Evolutionary conservation across 495 filamentous ascomycete species (phyloP).

Genomic region (Neurospora intermedia): DNA sequence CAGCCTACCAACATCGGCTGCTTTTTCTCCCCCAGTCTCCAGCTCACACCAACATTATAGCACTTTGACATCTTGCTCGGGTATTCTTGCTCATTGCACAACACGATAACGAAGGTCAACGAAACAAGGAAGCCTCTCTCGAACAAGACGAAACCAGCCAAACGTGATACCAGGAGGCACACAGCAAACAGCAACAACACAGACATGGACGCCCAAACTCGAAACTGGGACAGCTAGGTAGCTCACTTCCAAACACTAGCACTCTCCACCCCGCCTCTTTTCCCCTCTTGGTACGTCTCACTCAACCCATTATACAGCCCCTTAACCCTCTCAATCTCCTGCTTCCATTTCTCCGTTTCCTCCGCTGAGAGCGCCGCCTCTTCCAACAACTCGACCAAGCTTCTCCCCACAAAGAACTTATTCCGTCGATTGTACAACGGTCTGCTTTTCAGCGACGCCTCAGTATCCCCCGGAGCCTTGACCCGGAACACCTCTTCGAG

Average conservation of each 20-base stretch:
- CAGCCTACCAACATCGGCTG: not conserved
- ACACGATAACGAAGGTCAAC: no score
- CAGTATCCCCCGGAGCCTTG: conserved; percentile 14
- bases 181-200: no score
- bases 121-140: no score
- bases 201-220: not conserved
- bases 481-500: conserved; percentile 31
- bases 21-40: not conserved
- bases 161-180: no score
- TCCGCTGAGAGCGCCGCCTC: conserved; percentile 7
- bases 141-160: no score
- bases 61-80: not conserved
- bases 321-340: conserved; percentile 26
- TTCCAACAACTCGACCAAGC: conserved; percentile 20
- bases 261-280: conserved; percentile 21
- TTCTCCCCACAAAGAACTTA: conserved; percentile 31
- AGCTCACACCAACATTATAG: not conserved
- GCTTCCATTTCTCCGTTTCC: conserved; percentile 11
- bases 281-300: conserved; percentile 27
- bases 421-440: conserved; percentile 29
- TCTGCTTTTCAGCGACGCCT: conserved; percentile 13
- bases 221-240: not conserved
- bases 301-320: conserved; percentile 24
- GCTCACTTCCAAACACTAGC: conserved; percentile 32
- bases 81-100: not conserved